Conservation (phyloP, 306 rosid genomes). For the Astragalus membranaceus region DNA sequence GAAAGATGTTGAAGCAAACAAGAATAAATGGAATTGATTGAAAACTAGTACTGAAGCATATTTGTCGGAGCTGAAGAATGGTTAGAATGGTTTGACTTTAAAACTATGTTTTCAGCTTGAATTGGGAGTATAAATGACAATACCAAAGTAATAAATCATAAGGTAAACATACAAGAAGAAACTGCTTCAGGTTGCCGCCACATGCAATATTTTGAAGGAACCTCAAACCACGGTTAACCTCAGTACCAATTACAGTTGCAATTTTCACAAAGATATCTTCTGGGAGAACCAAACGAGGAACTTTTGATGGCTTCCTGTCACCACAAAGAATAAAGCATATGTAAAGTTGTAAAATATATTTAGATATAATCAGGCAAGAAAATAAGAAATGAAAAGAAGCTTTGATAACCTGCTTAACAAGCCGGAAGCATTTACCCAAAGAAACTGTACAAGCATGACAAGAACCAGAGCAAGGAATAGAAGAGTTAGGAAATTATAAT, state of each 20-base stretch:
- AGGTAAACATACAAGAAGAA: slow-evolving; percentile 46
- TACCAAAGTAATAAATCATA: neutral
- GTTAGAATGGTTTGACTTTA: neutral
- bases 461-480: slow-evolving; percentile 53
- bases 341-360: neutral
- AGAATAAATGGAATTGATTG: too few relatives aligned
- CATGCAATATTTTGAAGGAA: slow-evolving; percentile 78
- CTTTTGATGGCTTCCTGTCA: slow-evolving; percentile 51
- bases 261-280: slow-evolving; percentile 51
- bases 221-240: slow-evolving; percentile 59
- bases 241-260: slow-evolving; percentile 46
- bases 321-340: slow-evolving; percentile 1
- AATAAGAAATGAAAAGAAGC: slow-evolving; percentile 16
- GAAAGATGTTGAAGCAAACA: too few relatives aligned
- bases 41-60: too few relatives aligned
- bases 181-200: slow-evolving; percentile 70
- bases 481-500: slow-evolving; percentile 69
- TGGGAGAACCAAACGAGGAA: slow-evolving; percentile 72
- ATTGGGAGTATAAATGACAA: slow-evolving; percentile 8
- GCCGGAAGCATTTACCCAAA: slow-evolving; percentile 72
- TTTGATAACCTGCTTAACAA: slow-evolving; percentile 50
- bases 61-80: too few relatives aligned
- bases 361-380: neutral
- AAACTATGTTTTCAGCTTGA: neutral
- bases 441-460: slow-evolving; percentile 70